Base-by-base conservation (phyloP, 371 early-diverging fungal genomes). In the Mortierella sp. region DNA sequence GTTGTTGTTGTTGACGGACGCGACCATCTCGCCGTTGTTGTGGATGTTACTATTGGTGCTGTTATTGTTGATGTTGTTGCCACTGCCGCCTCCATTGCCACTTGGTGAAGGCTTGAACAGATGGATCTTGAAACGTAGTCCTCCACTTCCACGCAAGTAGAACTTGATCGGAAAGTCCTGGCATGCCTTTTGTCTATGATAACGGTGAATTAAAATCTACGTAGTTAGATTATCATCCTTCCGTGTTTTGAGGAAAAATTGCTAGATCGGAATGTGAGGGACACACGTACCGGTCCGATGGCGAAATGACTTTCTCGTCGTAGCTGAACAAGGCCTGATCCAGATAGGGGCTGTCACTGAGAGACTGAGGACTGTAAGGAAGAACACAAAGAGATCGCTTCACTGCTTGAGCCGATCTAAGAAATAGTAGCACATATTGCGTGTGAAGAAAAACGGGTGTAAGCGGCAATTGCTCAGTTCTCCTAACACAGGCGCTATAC, bases 261-360 rank as follows among this genome's bases (percentile, higher is more conserved):
- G 7, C 7, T 37, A 40, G 2, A 41, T 34, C 43, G 19, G 16
- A 26, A 19, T 40, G 9, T 26, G 50, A 37, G 22, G 11, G 24
- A 39, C 19, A 26, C 43, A 40, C 68, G 43, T 86, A 90, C 92
- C 91, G 73, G 65, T 92, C 91, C 39, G 73, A 77, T 26, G 86
- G 85, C 14, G 87, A 89, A 14, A 92, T 87, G 39, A 86, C 72
- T 68, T 90, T 91, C 41, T 91, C 91, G 74, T 93, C 92, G 77
- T 89, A 93, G 66, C 85, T 85, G 75, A 88, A 93, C 39, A 92
- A 50, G 22, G 81, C 75, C 22, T 86, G 89, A 73, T 93, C 91
- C 31, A 91, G 86, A 66, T 89, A 92, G 2, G 94, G 92, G 37
- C 86, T 87, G 53, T 91, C 91, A 34, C 87, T 80, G 58, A 87